Evolutionary conservation across 2,329 filamentous ascomycete genomes (phyloP).

Genomic region (Fusarium avenaceum): DNA sequence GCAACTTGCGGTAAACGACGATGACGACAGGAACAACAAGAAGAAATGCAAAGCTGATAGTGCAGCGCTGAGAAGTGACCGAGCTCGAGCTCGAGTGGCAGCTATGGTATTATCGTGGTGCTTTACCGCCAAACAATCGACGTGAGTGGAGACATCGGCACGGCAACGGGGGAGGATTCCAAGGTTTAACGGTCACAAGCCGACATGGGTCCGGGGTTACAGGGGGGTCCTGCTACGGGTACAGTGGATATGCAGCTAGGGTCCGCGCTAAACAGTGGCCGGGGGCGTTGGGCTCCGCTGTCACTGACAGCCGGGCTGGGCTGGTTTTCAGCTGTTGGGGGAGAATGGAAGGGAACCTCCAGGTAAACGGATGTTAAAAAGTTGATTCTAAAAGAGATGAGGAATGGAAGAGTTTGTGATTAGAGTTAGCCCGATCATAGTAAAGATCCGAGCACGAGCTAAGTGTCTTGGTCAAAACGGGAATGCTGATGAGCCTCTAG

Average conservation of each 20-base stretch:
- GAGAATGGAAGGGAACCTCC: slow-evolving; percentile 14
- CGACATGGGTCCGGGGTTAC: slow-evolving; percentile 25
- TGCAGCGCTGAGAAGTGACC: slow-evolving; percentile 9
- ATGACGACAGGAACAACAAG: slow-evolving; percentile 24
- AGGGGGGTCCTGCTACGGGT: not conserved
- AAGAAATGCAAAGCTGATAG: slow-evolving; percentile 18
- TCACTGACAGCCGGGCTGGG: not conserved
- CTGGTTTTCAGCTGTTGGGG: not conserved
- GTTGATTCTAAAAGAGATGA: slow-evolving; percentile 5
- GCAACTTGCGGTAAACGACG: not conserved
- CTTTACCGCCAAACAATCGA: slow-evolving; percentile 26
- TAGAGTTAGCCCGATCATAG: not conserved
- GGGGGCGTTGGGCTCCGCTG: not conserved
- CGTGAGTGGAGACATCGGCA: slow-evolving; percentile 29
- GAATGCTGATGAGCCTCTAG: not conserved
- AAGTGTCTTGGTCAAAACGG: not conserved
- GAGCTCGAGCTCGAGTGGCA: slow-evolving; percentile 23
- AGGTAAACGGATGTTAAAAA: not conserved
- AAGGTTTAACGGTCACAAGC: slow-evolving; percentile 30
- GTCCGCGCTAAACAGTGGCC: slow-evolving; percentile 11
- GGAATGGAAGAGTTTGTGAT: not conserved
- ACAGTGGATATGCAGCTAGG: slow-evolving; percentile 21
- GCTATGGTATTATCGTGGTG: slow-evolving; percentile 3
- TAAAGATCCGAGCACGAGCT: not conserved
- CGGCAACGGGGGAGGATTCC: slow-evolving; percentile 31